Percentiles rank a stretch among this genome's conserved stretches.
phyloP scores from a whole-genome alignment of 2,329 filamentous ascomycete species.

The Blastomyces silverae region DNA sequence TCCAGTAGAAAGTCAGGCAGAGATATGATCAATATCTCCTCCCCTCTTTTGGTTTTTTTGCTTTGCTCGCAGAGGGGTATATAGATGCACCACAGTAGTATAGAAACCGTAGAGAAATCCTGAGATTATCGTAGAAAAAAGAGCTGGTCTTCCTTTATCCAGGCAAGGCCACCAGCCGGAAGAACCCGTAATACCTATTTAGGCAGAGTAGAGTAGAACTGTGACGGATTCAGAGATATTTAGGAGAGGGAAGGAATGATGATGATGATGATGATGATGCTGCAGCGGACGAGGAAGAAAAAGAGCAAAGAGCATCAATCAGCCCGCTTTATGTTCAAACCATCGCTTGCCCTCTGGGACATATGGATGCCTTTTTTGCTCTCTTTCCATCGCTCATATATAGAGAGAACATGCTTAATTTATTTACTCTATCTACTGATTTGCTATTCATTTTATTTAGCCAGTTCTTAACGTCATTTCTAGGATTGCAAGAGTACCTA shows the following conservation, averaged over 20 bases:
- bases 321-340: no score
- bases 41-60: not conserved
- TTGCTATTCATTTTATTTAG: not conserved
- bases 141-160: not conserved
- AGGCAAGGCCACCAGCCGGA: not conserved
- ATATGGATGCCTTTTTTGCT: not conserved
- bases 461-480: no score
- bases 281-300: no score
- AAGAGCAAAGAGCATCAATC: no score
- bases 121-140: not conserved
- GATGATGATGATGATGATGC: not conserved
- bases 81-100: not conserved
- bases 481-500: no score
- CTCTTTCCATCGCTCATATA: not conserved
- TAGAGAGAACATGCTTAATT: no score
- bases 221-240: not conserved
- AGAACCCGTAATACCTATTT: no score
- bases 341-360: no score
- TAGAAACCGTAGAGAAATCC: not conserved
- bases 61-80: not conserved
- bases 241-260: not conserved
- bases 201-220: not conserved
- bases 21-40: not conserved
- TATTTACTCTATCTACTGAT: no score
- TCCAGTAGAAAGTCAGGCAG: not conserved